A percentile compares a stretch with the other conserved stretches of the same genome.
phyloP scores from a whole-genome alignment of 2,329 filamentous ascomycete genomes.

The Colletotrichum simmondsii region DNA sequence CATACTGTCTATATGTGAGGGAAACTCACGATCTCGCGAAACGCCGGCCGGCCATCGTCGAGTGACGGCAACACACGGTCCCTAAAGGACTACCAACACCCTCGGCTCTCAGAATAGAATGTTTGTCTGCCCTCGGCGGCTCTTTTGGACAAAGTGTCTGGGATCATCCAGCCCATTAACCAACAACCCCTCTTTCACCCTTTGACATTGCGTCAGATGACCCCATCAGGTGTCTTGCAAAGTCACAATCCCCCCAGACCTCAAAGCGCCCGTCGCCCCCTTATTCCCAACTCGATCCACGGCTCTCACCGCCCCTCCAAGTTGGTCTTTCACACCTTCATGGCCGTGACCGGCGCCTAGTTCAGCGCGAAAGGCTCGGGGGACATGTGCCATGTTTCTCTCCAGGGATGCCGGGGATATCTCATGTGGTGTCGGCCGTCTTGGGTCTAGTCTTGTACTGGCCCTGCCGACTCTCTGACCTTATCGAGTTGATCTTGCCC shows the following conservation, averaged over 20 bases:
- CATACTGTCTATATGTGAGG: neutral
- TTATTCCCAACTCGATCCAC: conserved; percentile 1
- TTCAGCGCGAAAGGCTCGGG: neutral
- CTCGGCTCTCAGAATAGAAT: neutral
- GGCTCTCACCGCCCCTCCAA: conserved; percentile 19
- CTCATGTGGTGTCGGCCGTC: neutral
- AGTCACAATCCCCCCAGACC: conserved; percentile 4
- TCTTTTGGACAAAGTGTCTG: neutral
- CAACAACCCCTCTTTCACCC: neutral
- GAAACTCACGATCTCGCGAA: neutral
- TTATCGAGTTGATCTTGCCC: conserved; percentile 7
- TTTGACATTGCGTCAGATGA: conserved; percentile 19
- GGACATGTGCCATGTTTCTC: neutral
- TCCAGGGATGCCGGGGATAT: conserved; percentile 2
- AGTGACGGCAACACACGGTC: conserved; percentile 6
- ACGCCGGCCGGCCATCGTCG: conserved; percentile 9
- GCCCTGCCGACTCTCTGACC: neutral
- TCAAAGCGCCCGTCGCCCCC: conserved; percentile 15
- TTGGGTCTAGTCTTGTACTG: conserved; percentile 5
- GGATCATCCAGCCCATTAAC: neutral
- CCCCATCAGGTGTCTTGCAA: conserved; percentile 23
- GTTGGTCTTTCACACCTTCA: conserved; percentile 19
- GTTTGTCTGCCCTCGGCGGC: neutral
- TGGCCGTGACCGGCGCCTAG: conserved; percentile 22
- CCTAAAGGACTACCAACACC: neutral